Base-by-base conservation (phyloP, 768 basidiomycete genomes). In the Tephrocybe sp. region DNA sequence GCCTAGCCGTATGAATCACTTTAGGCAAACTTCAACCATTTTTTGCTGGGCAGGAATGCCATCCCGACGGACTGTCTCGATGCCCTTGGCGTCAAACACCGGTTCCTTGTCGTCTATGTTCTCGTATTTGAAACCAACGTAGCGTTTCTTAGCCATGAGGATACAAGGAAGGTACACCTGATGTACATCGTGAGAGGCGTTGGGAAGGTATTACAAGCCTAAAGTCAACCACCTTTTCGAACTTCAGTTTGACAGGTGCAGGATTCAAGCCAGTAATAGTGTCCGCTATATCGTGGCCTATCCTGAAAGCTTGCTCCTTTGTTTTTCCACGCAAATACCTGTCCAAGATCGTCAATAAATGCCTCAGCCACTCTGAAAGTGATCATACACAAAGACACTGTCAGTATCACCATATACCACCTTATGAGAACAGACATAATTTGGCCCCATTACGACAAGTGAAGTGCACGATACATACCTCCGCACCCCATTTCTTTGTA, bases 371-470 rank as follows among this genome's bases (percentile, higher is more conserved):
- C 11, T 18, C 3, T 7, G 5, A 30, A 30, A 40, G 9, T 15
- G n/a, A 33, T 36, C 76, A 44, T 56, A 80, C 66, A 98, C 78
- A 65, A 99, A 99, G 36, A 98, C 70, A 14, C 94, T 97, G 68
- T 99, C 97, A 0, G 97, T 99, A 61, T 99, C 97, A 10, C 97
- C 97, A 63, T 99, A 99, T 14, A 98, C 93, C 14, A 98, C 92
- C 77, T 80, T 30, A 30, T 10, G 11, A 41, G 2, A 4, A 6
- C 5, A 9, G 38, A 20, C n/a, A 4, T 39, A 18, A 12, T 39
- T 18, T 21, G 20, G n/a, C 18, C 5, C 5, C 3, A 12, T 21
- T 4, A 36, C 15, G 34, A 8, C 18, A 11, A 20, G 18, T 21
- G 34, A 36, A 39, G 12, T 20, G 18, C n/a, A 11, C n/a, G 38